Evolutionary conservation across 106 monocot genomes (phyloP).

Genomic region (Chionographis japonica): DNA sequence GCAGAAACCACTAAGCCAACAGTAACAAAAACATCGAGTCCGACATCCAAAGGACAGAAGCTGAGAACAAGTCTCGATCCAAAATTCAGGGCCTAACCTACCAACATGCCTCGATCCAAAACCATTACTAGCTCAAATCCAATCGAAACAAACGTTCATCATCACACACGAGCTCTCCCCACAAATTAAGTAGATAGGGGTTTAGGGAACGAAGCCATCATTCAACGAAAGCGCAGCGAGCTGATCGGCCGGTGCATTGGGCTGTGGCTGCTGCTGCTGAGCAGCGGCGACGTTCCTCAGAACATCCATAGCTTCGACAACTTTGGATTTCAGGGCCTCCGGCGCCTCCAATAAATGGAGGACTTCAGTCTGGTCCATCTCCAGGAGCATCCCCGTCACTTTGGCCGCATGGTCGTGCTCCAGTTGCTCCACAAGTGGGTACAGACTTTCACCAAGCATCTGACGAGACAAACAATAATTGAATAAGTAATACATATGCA

Average conservation of each 20-base stretch:
- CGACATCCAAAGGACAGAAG: no score
- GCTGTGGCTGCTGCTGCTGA: constrained; percentile 25
- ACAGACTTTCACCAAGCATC: constrained; percentile 55
- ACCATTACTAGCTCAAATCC: not conserved
- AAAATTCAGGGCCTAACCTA: not conserved
- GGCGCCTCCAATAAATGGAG: constrained; percentile 61
- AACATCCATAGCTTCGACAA: constrained; percentile 61
- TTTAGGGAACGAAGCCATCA: constrained; percentile 42
- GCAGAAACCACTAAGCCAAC: no score
- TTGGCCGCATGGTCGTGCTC: constrained; percentile 56
- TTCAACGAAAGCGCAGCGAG: constrained; percentile 39
- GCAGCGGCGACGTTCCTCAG: constrained; percentile 31
- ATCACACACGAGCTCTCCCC: no score
- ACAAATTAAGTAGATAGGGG: not conserved
- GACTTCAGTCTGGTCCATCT: constrained; percentile 71
- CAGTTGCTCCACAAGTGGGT: constrained; percentile 56
- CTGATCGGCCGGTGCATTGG: constrained; percentile 35
- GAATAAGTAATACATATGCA: not conserved
- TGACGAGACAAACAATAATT: constrained; percentile 13
- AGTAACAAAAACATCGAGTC: no score
- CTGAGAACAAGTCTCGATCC: no score
- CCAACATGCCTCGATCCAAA: not conserved
- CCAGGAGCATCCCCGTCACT: constrained; percentile 58
- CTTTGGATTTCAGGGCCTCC: constrained; percentile 47
- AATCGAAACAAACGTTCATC: not conserved